Base-by-base conservation (phyloP, 805 yeast genomes). In the Wickerhamomyces xylosicus region DNA sequence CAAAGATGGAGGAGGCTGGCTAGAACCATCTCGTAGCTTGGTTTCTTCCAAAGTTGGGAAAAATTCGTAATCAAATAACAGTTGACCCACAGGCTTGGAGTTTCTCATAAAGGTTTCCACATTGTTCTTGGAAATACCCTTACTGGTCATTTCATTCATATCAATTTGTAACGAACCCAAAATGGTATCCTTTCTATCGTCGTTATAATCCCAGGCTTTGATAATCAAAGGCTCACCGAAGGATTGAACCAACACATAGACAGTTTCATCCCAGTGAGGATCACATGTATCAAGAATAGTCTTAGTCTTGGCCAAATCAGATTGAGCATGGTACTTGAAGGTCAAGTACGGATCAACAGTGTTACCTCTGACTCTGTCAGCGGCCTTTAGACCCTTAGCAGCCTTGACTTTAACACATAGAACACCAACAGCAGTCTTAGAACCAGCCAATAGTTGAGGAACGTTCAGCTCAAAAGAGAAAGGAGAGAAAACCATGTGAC, bases 401-500 rank as follows among this genome's bases (percentile, higher is more conserved):
- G 72, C 64, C 49, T 78, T 76, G 31, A 82, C 66, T 21, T 71
- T 74, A 33, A 92, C 59, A 34, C 79, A 80, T 45, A 92, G 62
- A 25, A 92, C 84, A 63, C 99, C 99, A 49, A 86, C 69, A 6
- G 97, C 81, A 29, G 90, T 75, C 52, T 79, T 79, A 34, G 90
- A 79, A 53, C 96, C 95, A 17, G 94, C 81, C 50, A 90, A 60
- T 56, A 92, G 65, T 63, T 87, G 96, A 56, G 94, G 95, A 35
- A 92, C 72, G 53, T 94, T 92, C 56, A 92, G 64, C 65, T 92
- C 95, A 69, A 89, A 84, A 3, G 96, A 86, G 47, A 92, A 79
- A 13, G 99, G 99, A 34, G 83, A 70, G 52, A 85, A 82, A 36
- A 90, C 55, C 66, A 92, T 74, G 22, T 97, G 92, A 9, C 97